Percentiles rank a stretch among this genome's conserved stretches.
phyloP scores from a whole-genome alignment of 2,329 filamentous ascomycete genomes.

The Fusarium nygamai region DNA sequence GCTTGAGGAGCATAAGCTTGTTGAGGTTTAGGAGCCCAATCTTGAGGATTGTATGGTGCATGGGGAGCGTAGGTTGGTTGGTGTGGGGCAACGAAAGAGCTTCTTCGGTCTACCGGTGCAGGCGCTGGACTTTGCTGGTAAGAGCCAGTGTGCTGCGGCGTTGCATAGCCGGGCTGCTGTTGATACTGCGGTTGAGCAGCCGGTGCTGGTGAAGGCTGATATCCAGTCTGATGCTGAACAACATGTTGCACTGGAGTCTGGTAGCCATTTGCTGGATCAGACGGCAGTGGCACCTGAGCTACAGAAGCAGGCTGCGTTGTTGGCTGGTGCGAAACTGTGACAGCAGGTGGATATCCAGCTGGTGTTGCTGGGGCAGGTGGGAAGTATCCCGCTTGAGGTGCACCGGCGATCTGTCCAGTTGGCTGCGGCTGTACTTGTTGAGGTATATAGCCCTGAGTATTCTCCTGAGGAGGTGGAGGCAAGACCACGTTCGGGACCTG shows the following conservation, averaged over 20 bases:
- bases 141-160: background rate
- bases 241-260: background rate
- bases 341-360: background rate
- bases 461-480: background rate
- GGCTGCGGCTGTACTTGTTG: background rate
- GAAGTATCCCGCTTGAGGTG: constrained; percentile 4
- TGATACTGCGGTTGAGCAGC: background rate
- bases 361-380: background rate
- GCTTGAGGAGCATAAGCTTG: background rate
- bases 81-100: background rate
- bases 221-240: background rate
- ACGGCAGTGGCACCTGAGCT: background rate
- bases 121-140: background rate
- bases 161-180: background rate
- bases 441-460: background rate
- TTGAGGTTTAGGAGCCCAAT: constrained; percentile 3
- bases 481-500: background rate
- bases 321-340: background rate
- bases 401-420: background rate
- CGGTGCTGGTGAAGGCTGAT: background rate
- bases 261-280: fast-evolving
- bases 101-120: background rate
- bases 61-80: constrained; percentile 2
- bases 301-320: background rate
- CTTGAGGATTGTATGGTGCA: constrained; percentile 21